Evolutionary conservation across 2,329 filamentous ascomycete genomes (phyloP).

Genomic region (Purpureocillium takamizusanense): DNA sequence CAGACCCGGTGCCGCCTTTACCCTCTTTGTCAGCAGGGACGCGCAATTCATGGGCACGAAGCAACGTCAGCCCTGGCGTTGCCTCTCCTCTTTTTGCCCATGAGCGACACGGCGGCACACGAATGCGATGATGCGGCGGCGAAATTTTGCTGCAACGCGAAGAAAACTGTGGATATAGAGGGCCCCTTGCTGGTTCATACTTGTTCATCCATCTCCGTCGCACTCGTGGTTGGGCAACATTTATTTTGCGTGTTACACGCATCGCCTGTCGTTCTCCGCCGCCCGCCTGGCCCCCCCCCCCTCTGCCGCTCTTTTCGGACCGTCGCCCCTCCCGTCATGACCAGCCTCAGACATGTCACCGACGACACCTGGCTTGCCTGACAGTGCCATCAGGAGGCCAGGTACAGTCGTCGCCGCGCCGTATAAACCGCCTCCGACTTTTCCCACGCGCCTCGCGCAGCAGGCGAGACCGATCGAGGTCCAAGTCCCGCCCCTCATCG

Average conservation of each 20-base stretch:
- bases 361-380: constrained; percentile 14
- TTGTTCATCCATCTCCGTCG: too few species aligned
- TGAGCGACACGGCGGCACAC: neutral
- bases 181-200: too few species aligned
- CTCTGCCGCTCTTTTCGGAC: too few species aligned
- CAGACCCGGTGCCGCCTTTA: constrained; percentile 1
- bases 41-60: constrained; percentile 20
- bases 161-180: neutral
- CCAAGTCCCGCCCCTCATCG: constrained; percentile 24
- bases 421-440: constrained; percentile 23
- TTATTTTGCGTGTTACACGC: neutral
- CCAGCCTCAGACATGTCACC: constrained; percentile 17
- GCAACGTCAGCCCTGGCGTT: constrained; percentile 18
- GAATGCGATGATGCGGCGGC: neutral
- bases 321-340: constrained; percentile 12
- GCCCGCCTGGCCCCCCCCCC: too few species aligned
- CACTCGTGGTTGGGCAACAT: too few species aligned
- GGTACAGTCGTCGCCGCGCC: constrained; percentile 7
- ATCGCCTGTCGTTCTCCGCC: neutral
- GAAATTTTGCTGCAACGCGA: neutral
- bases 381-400: constrained; percentile 12
- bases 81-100: neutral
- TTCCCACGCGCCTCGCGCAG: constrained; percentile 17
- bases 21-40: constrained; percentile 18
- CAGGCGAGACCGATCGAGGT: constrained; percentile 20